Conservation (phyloP, 495 filamentous ascomycete genomes). For the Podospora tetraspora region DNA sequence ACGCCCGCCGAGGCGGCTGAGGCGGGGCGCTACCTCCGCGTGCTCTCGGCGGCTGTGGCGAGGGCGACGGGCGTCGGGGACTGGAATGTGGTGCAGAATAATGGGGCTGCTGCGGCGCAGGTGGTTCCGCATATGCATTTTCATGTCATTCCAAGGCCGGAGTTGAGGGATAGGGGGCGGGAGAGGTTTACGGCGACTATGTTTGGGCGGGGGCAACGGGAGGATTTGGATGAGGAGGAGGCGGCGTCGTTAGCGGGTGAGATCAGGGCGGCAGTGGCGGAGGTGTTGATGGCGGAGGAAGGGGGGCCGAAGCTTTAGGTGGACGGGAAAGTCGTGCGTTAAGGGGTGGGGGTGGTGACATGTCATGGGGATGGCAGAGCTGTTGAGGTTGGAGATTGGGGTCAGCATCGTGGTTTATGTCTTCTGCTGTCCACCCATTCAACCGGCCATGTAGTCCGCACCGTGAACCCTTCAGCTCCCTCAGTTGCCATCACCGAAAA, state of each 20-base stretch:
- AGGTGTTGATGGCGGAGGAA: slow-evolving; percentile 47
- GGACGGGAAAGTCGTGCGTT: background rate
- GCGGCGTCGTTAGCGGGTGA: slow-evolving; percentile 55
- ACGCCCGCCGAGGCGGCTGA: slow-evolving; percentile 49
- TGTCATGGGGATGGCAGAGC: background rate
- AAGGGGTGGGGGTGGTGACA: background rate
- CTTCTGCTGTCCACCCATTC: background rate
- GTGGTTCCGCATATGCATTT: slow-evolving; percentile 89
- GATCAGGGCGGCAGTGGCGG: slow-evolving; percentile 56
- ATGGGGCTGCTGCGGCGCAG: slow-evolving; percentile 81
- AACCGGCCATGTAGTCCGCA: background rate
- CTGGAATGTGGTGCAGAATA: slow-evolving; percentile 95
- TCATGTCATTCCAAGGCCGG: slow-evolving; percentile 77
- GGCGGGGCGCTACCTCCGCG: slow-evolving; percentile 66
- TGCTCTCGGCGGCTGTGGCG: slow-evolving; percentile 66
- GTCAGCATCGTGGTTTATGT: background rate
- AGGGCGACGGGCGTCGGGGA: slow-evolving; percentile 59
- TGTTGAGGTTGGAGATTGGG: background rate
- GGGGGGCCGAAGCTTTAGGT: slow-evolving; percentile 44
- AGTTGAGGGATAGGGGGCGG: slow-evolving; percentile 41
- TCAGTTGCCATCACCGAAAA: slow-evolving; percentile 77
- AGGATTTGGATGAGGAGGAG: slow-evolving; percentile 84
- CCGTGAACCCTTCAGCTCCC: background rate
- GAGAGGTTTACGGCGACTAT: slow-evolving; percentile 58
- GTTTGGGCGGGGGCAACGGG: slow-evolving; percentile 78